Evolutionary conservation across 2,329 filamentous ascomycete genomes (phyloP), one percentile per base, ranked within the genome.

Genomic region (Biscogniauxia marginata): DNA sequence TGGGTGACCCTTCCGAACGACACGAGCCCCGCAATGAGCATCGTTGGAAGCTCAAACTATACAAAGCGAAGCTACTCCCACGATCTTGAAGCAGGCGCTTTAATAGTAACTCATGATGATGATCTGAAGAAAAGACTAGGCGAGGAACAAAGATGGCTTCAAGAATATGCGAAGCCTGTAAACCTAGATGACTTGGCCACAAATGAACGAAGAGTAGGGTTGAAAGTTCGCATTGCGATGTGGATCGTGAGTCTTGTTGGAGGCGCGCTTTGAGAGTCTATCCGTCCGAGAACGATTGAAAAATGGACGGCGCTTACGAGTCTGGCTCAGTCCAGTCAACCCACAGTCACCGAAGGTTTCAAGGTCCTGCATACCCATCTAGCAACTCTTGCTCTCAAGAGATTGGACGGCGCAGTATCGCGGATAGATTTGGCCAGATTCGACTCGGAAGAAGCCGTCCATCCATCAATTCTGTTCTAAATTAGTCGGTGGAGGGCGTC

Each of bases 1-100:
- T 98, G 93, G 93, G 81, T 97, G 22, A 91, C 90, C 0, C 79
- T 93, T 53, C 84, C 88, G 0, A 77, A 80, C 1, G 83, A 88
- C 48, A 72, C 79, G 34, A 76, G 86, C 43, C 92, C 92, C 0
- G 87, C 88, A 49, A 79, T 98, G 54, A 96, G 87, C 25, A 80
- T 98, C 18, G 84, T 99, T 0, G 95, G 95, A 1, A 96, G 90
- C 70, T 95, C 89, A 8, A 99, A 99, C 70, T 99, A 98, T 73
- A 99, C 95, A 0, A 93, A 95, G 72, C 82, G 95, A 24, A 96
- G 91, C 69, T 98, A 99, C 74, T 88, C 88, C 44, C 83, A 97
- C 45, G 95, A 99, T 73, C 80, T 99, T 2, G 95, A 99, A 71
- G 90, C 89, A 0, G 95, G 96, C 30, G 90, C 90, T 1, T 73